Percentiles rank a stretch among this genome's conserved stretches.
phyloP scores from a whole-genome alignment of 805 yeast genomes.

The Crinitomyces ghanaensis region DNA sequence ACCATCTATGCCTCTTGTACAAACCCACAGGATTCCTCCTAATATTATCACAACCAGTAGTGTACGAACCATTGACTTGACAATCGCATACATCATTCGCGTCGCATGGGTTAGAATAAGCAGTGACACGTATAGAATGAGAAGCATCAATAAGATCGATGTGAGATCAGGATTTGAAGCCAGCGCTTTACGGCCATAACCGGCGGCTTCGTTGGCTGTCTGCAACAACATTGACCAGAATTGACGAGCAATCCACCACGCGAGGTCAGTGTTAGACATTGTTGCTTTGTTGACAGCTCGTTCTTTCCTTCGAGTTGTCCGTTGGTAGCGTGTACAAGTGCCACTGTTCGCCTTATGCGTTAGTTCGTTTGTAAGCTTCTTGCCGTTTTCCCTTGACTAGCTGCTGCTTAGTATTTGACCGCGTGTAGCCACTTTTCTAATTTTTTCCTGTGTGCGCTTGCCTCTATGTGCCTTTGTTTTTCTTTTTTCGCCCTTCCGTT shows the following conservation, averaged over 20 bases:
- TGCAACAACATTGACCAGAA: not conserved
- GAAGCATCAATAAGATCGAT: constrained; percentile 14
- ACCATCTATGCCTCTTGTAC: constrained; percentile 8
- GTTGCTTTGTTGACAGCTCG: not conserved
- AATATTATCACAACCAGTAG: constrained; percentile 6
- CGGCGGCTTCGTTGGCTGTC: constrained; percentile 4
- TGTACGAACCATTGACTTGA: constrained; percentile 14
- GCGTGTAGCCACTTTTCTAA: too few relatives aligned
- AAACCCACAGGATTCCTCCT: constrained; percentile 7
- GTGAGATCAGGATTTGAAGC: constrained; percentile 14
- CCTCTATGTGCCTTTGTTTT: too few relatives aligned
- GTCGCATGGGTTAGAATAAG: constrained; percentile 16
- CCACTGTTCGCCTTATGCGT: not conserved
- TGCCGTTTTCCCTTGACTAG: too few relatives aligned
- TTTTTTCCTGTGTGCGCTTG: too few relatives aligned
- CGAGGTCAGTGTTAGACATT: constrained; percentile 3
- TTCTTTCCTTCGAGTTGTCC: not conserved
- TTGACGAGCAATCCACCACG: constrained; percentile 2
- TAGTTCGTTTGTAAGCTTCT: not conserved
- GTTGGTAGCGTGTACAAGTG: not conserved
- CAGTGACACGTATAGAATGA: constrained; percentile 18
- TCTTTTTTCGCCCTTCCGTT: not conserved
- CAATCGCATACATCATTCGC: constrained; percentile 15
- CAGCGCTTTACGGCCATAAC: constrained; percentile 7
- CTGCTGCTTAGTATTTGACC: too few relatives aligned